These are phyloP conservation scores for Zea mays DNA, from an alignment of 176 grass and related monocot genomes.

Conservation along the genomic window DNA sequence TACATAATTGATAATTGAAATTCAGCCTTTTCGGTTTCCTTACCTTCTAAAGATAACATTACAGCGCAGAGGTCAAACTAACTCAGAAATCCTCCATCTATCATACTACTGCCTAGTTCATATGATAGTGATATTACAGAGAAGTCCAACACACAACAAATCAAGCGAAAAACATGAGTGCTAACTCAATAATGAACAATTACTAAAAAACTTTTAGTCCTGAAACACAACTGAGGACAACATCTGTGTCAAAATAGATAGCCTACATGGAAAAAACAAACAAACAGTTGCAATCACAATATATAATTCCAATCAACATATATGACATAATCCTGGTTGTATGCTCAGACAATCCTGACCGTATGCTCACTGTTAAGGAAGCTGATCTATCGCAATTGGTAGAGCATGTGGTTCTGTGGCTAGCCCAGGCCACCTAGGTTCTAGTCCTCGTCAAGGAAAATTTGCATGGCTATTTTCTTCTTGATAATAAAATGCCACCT, in stretches of 20 bases:
- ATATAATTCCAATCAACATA: neutral
- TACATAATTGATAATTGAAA: slow-evolving; percentile 18
- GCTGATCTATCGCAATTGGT: neutral
- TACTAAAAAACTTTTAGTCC: neutral
- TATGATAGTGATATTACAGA: neutral
- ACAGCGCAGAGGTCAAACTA: neutral
- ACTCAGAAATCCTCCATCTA: slow-evolving; percentile 12
- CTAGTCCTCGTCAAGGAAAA: neutral
- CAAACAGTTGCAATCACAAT: neutral
- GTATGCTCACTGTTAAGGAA: neutral
- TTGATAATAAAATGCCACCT: neutral
- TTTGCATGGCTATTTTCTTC: neutral
- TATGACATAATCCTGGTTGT: neutral
- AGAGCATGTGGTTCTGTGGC: neutral
- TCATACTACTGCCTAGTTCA: neutral
- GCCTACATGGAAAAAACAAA: neutral
- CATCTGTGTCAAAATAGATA: neutral
- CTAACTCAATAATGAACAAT: neutral
- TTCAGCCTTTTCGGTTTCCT: slow-evolving; percentile 14
- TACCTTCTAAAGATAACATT: slow-evolving; percentile 6
- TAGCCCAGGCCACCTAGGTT: neutral
- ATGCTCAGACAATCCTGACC: neutral
- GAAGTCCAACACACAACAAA: slow-evolving; percentile 25
- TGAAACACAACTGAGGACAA: neutral
- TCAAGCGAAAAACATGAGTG: neutral